phyloP scores from a whole-genome alignment of 2,329 filamentous ascomycete species.

The Fusarium piperis region DNA sequence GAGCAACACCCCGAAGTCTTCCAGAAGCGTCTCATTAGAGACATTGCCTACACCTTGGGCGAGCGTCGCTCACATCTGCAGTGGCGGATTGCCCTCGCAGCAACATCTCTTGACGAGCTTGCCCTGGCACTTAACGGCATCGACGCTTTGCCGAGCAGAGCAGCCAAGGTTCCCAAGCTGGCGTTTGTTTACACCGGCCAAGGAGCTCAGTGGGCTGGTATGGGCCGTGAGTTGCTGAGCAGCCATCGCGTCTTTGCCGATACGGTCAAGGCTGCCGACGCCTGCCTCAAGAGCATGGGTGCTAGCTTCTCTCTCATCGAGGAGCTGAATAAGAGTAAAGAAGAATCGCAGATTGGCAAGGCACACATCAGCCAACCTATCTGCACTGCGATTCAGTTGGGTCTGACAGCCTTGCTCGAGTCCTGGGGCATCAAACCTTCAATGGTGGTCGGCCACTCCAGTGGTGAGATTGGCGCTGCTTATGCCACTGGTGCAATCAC shows the following conservation, averaged over 20 bases:
- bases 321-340: neutral
- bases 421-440: constrained; percentile 39
- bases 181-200: constrained; percentile 25
- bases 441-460: constrained; percentile 47
- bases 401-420: constrained; percentile 9
- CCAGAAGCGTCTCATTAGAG: neutral
- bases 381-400: constrained; percentile 20
- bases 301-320: neutral
- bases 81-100: constrained; percentile 1
- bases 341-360: constrained; percentile 1
- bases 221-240: constrained; percentile 13
- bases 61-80: neutral
- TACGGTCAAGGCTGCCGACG: neutral
- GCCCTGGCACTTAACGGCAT: neutral
- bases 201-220: constrained; percentile 23
- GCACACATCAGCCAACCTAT: constrained; percentile 10
- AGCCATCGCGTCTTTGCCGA: neutral
- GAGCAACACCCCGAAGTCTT: neutral
- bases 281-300: constrained; percentile 3
- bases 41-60: constrained; percentile 13
- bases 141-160: neutral
- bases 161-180: neutral
- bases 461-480: constrained; percentile 51
- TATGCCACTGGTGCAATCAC: constrained; percentile 38
- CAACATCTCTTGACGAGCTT: neutral